These are phyloP conservation scores for Diaporthe sp. DNA, from an alignment of 2,329 filamentous ascomycete species.

Conservation along the genomic window DNA sequence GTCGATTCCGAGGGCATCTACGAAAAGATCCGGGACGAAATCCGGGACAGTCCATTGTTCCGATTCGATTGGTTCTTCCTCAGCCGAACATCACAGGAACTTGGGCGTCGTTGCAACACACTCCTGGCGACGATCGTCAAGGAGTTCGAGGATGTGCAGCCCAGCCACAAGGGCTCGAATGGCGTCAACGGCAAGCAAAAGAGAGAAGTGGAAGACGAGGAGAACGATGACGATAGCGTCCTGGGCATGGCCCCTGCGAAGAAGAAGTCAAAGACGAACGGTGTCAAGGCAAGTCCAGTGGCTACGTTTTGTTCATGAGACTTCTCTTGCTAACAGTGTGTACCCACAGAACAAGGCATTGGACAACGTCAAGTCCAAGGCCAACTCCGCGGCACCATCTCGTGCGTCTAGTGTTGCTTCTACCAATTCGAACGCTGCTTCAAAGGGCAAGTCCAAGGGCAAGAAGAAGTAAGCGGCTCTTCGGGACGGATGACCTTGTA, in stretches of 20 bases:
- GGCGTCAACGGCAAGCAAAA: conserved; percentile 79
- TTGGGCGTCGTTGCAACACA: conserved; percentile 92
- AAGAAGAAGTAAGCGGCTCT: conserved; percentile 64
- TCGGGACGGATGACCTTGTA: background rate
- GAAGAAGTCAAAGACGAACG: conserved; percentile 89
- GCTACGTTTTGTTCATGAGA: conserved; percentile 33
- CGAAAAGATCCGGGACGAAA: conserved; percentile 96
- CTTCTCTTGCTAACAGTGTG: conserved; percentile 22
- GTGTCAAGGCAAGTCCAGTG: conserved; percentile 79
- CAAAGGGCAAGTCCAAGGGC: conserved; percentile 60
- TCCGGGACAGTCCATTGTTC: conserved; percentile 93
- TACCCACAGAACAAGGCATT: conserved; percentile 86
- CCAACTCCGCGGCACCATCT: conserved; percentile 82
- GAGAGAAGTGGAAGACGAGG: conserved; percentile 83
- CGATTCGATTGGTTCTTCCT: conserved; percentile 99
- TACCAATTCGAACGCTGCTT: conserved; percentile 69
- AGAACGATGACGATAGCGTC: conserved; percentile 86
- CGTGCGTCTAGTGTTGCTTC: conserved; percentile 91
- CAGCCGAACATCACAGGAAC: conserved; percentile 91
- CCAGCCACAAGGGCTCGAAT: conserved; percentile 65
- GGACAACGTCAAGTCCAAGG: conserved; percentile 89
- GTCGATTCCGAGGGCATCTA: conserved; percentile 92
- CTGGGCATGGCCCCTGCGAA: conserved; percentile 87
- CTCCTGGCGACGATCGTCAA: conserved; percentile 94
- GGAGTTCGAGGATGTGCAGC: conserved; percentile 84